A percentile compares a stretch with the other conserved stretches of the same genome.
Evolutionary conservation across 108 stramenopile species (phyloP).

Genomic region (Skeletonema menzelii): DNA sequence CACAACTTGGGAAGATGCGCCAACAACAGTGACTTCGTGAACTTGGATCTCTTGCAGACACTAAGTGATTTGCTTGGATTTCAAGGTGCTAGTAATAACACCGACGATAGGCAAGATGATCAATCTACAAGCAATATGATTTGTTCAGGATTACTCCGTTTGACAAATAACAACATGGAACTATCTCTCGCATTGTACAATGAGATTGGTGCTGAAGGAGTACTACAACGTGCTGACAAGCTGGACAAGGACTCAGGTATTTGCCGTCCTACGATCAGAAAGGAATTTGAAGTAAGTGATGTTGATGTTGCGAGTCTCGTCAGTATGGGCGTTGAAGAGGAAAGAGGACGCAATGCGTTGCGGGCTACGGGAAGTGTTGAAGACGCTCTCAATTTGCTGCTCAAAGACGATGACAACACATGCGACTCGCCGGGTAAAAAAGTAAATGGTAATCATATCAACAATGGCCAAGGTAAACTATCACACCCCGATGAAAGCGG

Average conservation of each 20-base stretch:
- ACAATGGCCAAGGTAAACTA: neutral
- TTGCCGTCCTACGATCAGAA: neutral
- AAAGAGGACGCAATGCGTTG: conserved; percentile 8
- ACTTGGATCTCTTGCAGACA: conserved; percentile 18
- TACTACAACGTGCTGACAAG: conserved; percentile 7
- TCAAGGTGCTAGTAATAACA: neutral
- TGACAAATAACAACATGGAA: conserved; percentile 26
- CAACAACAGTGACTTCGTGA: conserved; percentile 18
- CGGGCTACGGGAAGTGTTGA: conserved; percentile 19
- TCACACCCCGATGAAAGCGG: neutral
- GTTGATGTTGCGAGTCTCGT: conserved; percentile 21
- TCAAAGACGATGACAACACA: neutral
- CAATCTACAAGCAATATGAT: conserved; percentile 15
- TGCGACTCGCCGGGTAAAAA: neutral
- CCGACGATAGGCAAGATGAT: conserved; percentile 1
- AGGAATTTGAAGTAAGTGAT: conserved; percentile 6
- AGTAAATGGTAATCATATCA: neutral
- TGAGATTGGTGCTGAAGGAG: conserved; percentile 6
- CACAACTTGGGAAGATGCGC: conserved; percentile 18
- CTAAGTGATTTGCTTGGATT: conserved; percentile 15
- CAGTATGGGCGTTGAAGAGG: conserved; percentile 28
- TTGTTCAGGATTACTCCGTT: conserved; percentile 22
- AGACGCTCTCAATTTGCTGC: conserved; percentile 6
- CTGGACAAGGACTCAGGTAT: conserved; percentile 5
- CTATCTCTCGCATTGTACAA: conserved; percentile 22